Conservation (phyloP, 305 asterid species). For the Stenogyne calaminthoides region DNA sequence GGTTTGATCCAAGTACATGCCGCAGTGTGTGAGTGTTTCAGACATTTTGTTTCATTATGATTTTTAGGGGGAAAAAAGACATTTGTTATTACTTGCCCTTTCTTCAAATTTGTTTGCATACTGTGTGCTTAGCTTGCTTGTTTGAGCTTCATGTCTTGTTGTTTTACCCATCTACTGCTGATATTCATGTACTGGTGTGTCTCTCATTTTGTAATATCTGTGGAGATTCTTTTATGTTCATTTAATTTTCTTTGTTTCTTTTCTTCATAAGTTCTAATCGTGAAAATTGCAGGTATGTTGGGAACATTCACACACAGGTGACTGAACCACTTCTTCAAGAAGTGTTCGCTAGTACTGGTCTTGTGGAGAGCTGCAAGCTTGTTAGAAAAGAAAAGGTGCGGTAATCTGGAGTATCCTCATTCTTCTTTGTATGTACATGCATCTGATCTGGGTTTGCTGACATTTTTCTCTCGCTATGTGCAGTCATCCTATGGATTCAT, state of each 20-base stretch:
- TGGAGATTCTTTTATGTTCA: constrained; percentile 32
- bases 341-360: constrained; percentile 82
- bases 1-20: constrained; percentile 92
- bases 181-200: neutral
- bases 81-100: neutral
- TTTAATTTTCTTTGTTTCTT: constrained; percentile 29
- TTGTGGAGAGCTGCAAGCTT: constrained; percentile 88
- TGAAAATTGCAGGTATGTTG: constrained; percentile 84
- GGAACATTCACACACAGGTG: constrained; percentile 81
- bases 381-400: constrained; percentile 85
- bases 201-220: constrained; percentile 26
- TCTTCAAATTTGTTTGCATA: constrained; percentile 19
- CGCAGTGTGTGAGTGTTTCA: constrained; percentile 92
- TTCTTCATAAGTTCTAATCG: constrained; percentile 34
- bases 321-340: constrained; percentile 89
- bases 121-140: constrained; percentile 7
- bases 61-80: neutral
- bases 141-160: constrained; percentile 10
- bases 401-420: constrained; percentile 11
- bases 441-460: constrained; percentile 19
- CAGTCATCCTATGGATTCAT: constrained; percentile 97
- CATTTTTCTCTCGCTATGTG: constrained; percentile 32
- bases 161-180: constrained; percentile 9
- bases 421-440: constrained; percentile 16
- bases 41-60: constrained; percentile 11